phyloP scores from a whole-genome alignment of 345 rosid species.

The Streptanthus diversifolius region DNA sequence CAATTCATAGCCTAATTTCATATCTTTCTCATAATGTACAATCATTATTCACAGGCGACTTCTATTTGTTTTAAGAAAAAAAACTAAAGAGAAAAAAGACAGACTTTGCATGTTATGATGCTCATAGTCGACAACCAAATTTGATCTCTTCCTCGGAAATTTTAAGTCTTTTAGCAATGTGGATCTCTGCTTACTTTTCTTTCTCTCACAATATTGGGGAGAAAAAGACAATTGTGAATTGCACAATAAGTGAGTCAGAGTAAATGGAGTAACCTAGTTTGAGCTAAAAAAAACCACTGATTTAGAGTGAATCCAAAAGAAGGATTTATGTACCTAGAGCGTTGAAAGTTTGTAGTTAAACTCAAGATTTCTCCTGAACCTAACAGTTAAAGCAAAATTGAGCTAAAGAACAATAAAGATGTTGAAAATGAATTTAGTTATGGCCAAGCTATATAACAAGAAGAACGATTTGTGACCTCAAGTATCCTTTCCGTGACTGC shows the following conservation, averaged over 20 bases:
- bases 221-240: background rate
- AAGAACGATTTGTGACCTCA: background rate
- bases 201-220: slow-evolving; percentile 4
- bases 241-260: background rate
- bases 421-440: background rate
- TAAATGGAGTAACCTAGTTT: background rate
- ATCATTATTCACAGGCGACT: background rate
- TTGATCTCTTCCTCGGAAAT: background rate
- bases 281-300: background rate
- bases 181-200: background rate
- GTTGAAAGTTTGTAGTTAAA: background rate
- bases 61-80: background rate
- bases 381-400: background rate
- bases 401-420: background rate
- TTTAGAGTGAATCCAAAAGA: background rate
- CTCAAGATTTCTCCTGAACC: background rate
- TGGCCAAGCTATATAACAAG: background rate
- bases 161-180: background rate
- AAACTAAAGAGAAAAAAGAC: background rate
- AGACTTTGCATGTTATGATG: background rate
- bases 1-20: background rate
- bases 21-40: background rate
- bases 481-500: background rate
- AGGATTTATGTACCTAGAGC: background rate
- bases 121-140: background rate